Percentiles rank a stretch among this genome's conserved stretches.
Evolutionary conservation across 2,329 filamentous ascomycete species (phyloP).

Genomic region (Botryotinia calthae): DNA sequence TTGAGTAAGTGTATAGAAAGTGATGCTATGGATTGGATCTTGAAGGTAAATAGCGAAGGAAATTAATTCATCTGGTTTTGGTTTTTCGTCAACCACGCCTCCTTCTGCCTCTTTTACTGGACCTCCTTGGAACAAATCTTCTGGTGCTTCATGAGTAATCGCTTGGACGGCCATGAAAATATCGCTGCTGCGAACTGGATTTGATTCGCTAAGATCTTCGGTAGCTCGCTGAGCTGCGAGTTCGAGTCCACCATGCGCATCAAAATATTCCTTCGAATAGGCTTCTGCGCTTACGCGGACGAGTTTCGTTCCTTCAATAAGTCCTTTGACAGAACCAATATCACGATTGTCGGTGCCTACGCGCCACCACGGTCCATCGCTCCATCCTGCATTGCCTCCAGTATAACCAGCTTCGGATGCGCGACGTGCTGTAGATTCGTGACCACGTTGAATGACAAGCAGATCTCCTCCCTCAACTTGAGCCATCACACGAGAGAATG

Average conservation of each 20-base stretch:
- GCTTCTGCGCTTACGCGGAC: conserved; percentile 85
- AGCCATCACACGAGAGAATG: conserved; percentile 96
- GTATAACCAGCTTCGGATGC: conserved; percentile 58
- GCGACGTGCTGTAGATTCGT: conserved; percentile 72
- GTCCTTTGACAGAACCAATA: conserved; percentile 74
- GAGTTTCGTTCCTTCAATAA: conserved; percentile 86
- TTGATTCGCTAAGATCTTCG: conserved; percentile 75
- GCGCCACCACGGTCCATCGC: conserved; percentile 96
- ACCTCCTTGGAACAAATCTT: conserved; percentile 65
- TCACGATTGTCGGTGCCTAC: conserved; percentile 67
- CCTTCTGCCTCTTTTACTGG: conserved; percentile 55
- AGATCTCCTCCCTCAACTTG: conserved; percentile 97
- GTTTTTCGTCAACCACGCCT: conserved; percentile 50
- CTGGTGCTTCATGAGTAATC: conserved; percentile 62
- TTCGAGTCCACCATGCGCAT: conserved; percentile 73
- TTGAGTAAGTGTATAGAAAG: conserved; percentile 81
- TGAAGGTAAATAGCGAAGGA: conserved; percentile 76
- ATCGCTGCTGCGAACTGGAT: conserved; percentile 88
- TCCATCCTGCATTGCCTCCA: conserved; percentile 69
- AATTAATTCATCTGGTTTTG: conserved; percentile 58
- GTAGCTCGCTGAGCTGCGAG: conserved; percentile 76
- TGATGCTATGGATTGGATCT: conserved; percentile 89
- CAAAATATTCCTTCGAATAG: conserved; percentile 83
- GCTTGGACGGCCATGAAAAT: conserved; percentile 96
- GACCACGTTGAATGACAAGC: conserved; percentile 88